Percentiles rank a stretch among this genome's conserved stretches.
Evolutionary conservation across 495 filamentous ascomycete species (phyloP).

Genomic region (Penicillium robsamsonii): DNA sequence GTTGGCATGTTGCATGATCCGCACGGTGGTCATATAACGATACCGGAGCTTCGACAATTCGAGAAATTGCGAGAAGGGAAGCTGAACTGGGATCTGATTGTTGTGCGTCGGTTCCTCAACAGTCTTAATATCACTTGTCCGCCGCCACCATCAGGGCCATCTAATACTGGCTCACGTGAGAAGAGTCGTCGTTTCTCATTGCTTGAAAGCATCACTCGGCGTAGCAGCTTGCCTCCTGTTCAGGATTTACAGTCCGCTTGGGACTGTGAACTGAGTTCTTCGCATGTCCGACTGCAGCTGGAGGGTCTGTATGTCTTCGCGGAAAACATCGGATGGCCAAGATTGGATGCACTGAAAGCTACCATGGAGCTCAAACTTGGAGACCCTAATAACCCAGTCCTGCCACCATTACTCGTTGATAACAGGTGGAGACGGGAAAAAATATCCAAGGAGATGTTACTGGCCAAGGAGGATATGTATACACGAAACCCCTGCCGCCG

Average conservation of each 20-base stretch:
- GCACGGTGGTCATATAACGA: slow-evolving; percentile 47
- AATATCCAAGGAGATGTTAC: slow-evolving; percentile 1
- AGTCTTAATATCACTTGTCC: slow-evolving; percentile 55
- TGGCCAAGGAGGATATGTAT: slow-evolving; percentile 32
- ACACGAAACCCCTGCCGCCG: slow-evolving; percentile 30
- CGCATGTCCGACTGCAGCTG: slow-evolving; percentile 44
- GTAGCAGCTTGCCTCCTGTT: slow-evolving; percentile 16
- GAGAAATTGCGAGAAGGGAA: slow-evolving; percentile 63
- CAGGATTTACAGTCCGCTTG: slow-evolving; percentile 30
- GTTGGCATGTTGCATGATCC: slow-evolving; percentile 49
- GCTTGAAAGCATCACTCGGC: slow-evolving; percentile 28
- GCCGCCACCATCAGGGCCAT: slow-evolving; percentile 9
- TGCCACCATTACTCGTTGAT: slow-evolving; percentile 5
- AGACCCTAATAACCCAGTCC: slow-evolving; percentile 12
- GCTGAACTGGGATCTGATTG: slow-evolving; percentile 76
- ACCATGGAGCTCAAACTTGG: slow-evolving; percentile 18
- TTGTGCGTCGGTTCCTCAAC: slow-evolving; percentile 73
- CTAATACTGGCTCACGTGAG: slow-evolving; percentile 3
- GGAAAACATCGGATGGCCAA: slow-evolving; percentile 51
- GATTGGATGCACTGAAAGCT: slow-evolving; percentile 33
- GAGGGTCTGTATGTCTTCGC: slow-evolving; percentile 52
- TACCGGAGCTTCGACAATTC: slow-evolving; percentile 61
- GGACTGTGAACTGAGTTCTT: slow-evolving; percentile 41
- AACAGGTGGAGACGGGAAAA: not conserved
- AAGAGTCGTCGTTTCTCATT: slow-evolving; percentile 27